Percentiles rank a stretch among this genome's conserved stretches.
Evolutionary conservation across 306 rosid genomes (phyloP).

Genomic region (Luffa aegyptiaca): DNA sequence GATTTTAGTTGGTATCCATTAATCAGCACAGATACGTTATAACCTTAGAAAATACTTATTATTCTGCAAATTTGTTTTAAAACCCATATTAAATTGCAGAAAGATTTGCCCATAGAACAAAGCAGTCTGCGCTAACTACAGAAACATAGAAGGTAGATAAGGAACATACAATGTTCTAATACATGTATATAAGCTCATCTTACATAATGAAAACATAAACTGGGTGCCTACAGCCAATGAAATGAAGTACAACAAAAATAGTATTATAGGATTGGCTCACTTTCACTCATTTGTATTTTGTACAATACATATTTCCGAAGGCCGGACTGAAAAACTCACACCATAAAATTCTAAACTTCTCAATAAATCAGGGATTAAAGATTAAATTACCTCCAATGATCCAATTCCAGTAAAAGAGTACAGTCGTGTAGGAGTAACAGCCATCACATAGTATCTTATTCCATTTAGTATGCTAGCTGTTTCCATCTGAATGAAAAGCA

Average conservation of each 20-base stretch:
- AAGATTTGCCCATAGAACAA: neutral
- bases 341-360: neutral
- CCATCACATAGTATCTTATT: conserved; percentile 89
- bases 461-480: conserved; percentile 63
- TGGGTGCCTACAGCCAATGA: neutral
- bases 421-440: conserved; percentile 88
- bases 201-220: neutral
- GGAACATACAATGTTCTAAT: neutral
- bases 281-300: neutral
- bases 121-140: neutral
- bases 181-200: neutral
- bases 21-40: neutral
- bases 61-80: neutral
- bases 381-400: conserved; percentile 58
- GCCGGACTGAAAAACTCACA: neutral
- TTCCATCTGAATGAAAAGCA: conserved; percentile 66
- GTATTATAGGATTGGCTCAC: neutral
- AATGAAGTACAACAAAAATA: neutral
- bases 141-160: neutral
- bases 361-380: neutral
- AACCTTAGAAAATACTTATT: neutral
- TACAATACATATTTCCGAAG: neutral
- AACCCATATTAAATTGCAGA: neutral
- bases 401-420: conserved; percentile 88
- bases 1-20: neutral